A percentile compares a stretch with the other conserved stretches of the same genome.
phyloP scores from a whole-genome alignment of 2,329 filamentous ascomycete genomes.

The Hymenoscyphus repandus region DNA sequence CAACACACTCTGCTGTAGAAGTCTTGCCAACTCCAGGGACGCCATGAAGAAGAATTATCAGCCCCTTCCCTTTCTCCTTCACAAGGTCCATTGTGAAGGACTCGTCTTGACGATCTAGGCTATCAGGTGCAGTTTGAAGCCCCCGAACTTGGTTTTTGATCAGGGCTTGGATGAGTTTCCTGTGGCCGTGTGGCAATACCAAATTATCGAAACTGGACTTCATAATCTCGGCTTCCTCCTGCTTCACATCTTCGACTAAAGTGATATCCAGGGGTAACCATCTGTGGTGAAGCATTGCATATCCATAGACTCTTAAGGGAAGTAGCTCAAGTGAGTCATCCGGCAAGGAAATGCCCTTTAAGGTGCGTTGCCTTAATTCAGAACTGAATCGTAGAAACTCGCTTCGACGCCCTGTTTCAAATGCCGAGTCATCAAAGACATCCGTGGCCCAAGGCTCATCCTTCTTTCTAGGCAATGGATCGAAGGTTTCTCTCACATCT shows the following conservation, averaged over 20 bases:
- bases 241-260: neutral
- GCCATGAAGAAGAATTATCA: neutral
- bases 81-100: neutral
- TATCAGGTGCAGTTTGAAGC: neutral
- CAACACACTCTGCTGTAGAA: slow-evolving; percentile 46
- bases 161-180: neutral
- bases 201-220: neutral
- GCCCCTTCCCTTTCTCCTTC: neutral
- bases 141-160: slow-evolving; percentile 1
- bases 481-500: neutral
- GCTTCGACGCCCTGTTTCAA: neutral
- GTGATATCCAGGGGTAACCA: neutral
- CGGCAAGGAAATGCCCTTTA: neutral
- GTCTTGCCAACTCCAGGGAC: neutral
- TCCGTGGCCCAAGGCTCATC: neutral
- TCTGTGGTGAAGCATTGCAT: slow-evolving; percentile 1
- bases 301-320: neutral
- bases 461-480: neutral
- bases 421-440: neutral
- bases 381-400: neutral
- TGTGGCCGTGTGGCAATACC: neutral
- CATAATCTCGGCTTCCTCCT: neutral
- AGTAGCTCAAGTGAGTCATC: neutral
- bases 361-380: neutral
- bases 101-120: neutral